Evolutionary conservation across 495 filamentous ascomycete species (phyloP).

Genomic region (Penicillium herquei): DNA sequence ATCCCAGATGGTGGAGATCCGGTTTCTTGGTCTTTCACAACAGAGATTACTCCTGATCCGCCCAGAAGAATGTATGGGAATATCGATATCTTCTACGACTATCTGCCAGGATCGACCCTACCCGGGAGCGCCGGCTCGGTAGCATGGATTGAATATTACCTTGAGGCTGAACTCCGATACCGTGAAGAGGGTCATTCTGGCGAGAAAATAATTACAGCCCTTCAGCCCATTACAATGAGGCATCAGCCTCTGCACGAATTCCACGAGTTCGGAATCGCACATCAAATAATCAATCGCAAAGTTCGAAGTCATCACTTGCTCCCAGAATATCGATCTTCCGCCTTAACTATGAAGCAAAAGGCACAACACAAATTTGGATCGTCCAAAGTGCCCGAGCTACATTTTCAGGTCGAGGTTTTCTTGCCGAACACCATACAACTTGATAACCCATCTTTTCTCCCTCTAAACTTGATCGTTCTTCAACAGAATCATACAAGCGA

Average conservation of each 20-base stretch:
- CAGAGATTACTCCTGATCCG: background rate
- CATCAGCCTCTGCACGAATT: background rate
- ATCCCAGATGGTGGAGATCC: background rate
- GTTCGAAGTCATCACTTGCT: background rate
- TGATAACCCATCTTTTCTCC: background rate
- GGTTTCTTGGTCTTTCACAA: conserved; percentile 1
- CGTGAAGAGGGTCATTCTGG: background rate
- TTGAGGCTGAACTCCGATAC: background rate
- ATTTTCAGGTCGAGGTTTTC: background rate
- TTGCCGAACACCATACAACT: background rate
- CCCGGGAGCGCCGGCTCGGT: background rate
- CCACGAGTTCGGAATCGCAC: background rate
- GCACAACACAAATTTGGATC: background rate
- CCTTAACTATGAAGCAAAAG: background rate
- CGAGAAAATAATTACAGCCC: background rate
- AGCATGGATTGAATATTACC: conserved; percentile 2
- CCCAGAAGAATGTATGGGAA: background rate
- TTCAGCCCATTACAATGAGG: background rate
- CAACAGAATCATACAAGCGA: background rate
- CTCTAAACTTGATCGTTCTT: background rate
- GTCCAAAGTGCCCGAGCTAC: background rate
- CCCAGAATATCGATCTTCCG: background rate
- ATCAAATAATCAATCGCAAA: background rate
- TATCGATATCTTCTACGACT: background rate
- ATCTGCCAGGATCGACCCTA: background rate